phyloP scores from a whole-genome alignment of 2,329 filamentous ascomycete genomes.

The Magnaporthiopsis incrustans region DNA sequence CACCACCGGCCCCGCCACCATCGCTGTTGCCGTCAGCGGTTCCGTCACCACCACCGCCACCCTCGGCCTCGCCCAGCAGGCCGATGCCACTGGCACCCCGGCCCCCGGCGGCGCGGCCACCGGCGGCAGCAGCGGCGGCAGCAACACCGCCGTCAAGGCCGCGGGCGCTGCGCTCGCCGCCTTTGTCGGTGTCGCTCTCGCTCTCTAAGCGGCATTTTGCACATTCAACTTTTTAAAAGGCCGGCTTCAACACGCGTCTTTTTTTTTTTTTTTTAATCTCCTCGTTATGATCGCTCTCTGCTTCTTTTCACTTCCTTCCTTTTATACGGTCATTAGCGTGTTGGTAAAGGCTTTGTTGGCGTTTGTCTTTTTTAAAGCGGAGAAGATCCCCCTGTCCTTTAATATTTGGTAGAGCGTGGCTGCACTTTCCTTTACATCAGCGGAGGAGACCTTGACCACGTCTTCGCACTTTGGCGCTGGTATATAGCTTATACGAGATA shows the following conservation, averaged over 20 bases:
- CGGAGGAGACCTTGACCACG: not conserved
- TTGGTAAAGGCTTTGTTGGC: not conserved
- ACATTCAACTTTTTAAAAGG: not conserved
- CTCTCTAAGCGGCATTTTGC: not conserved
- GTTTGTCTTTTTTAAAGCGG: not conserved
- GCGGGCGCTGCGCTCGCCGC: constrained; percentile 20
- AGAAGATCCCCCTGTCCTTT: not conserved
- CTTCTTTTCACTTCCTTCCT: not conserved
- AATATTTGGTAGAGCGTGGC: not conserved
- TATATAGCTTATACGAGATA: not conserved
- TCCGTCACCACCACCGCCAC: constrained; percentile 22
- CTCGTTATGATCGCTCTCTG: not conserved
- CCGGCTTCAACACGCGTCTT: not conserved
- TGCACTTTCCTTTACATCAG: not conserved
- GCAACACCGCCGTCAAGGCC: constrained; percentile 15
- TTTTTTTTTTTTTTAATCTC: not conserved
- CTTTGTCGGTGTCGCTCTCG: constrained; percentile 18
- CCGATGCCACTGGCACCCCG: constrained; percentile 8
- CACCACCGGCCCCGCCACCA: constrained; percentile 18
- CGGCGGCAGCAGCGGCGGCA: not conserved
- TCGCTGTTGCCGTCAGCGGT: constrained; percentile 24
- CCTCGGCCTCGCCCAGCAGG: constrained; percentile 11
- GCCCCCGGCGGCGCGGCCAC: constrained; percentile 8
- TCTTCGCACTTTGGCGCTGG: not conserved
- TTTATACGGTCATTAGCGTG: not conserved